Percentiles rank a stretch among this genome's conserved stretches.
Evolutionary conservation across 1,284 basidiomycete genomes (phyloP).

Genomic region (Naganishia sp.): DNA sequence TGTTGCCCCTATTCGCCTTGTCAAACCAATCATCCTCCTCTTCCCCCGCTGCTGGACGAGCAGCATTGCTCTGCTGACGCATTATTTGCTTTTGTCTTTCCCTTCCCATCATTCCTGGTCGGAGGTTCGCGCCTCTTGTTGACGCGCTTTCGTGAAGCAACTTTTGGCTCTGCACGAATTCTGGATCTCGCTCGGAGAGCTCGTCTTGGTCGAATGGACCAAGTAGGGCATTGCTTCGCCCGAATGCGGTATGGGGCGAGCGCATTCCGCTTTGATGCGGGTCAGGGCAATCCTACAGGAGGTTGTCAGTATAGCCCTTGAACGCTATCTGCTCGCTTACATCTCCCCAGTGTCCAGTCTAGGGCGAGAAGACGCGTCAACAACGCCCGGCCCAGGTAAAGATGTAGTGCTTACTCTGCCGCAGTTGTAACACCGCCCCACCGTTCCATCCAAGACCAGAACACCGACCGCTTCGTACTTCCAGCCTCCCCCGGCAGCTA

Average conservation of each 20-base stretch:
- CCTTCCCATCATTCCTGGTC: slow-evolving; percentile 24
- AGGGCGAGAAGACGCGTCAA: neutral
- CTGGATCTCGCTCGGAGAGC: slow-evolving; percentile 2
- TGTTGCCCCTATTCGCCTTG: slow-evolving; percentile 3
- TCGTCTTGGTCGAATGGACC: slow-evolving; percentile 7
- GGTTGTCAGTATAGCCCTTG: neutral
- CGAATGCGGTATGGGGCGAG: slow-evolving; percentile 7
- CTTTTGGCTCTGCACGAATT: slow-evolving; percentile 13
- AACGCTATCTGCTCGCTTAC: neutral
- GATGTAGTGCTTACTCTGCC: slow-evolving; percentile 1
- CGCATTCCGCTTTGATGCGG: slow-evolving; percentile 1
- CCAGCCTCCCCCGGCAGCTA: slow-evolving; percentile 18
- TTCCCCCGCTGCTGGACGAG: neutral
- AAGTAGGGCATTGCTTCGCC: neutral
- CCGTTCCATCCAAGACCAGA: slow-evolving; percentile 5
- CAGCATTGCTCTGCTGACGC: slow-evolving; percentile 15
- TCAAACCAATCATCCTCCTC: slow-evolving; percentile 26
- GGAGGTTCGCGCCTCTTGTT: slow-evolving; percentile 2
- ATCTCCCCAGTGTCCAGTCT: slow-evolving; percentile 26
- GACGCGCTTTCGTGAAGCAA: slow-evolving; percentile 15
- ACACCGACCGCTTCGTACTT: slow-evolving; percentile 23
- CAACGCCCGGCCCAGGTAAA: neutral
- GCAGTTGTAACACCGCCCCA: slow-evolving; percentile 14
- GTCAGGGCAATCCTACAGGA: slow-evolving; percentile 4
- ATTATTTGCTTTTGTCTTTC: slow-evolving; percentile 17